Evolutionary conservation across 257 asterid species (phyloP).

Genomic region (Petunia secreta): DNA sequence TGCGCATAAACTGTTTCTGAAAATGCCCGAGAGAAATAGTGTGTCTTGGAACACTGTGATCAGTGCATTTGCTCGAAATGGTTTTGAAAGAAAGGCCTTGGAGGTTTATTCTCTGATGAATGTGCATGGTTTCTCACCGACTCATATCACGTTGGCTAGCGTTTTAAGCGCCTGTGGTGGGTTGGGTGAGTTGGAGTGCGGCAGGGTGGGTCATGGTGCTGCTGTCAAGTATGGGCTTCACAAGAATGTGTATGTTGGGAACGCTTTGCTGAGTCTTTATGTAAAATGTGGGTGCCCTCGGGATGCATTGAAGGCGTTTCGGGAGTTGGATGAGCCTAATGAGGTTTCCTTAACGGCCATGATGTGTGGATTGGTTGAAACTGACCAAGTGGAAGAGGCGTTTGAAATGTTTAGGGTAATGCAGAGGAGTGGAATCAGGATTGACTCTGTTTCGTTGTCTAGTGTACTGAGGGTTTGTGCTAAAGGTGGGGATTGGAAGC

Average conservation of each 20-base stretch:
- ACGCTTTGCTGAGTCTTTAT: constrained; percentile 23
- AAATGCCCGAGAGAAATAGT: constrained; percentile 30
- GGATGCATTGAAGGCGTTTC: constrained; percentile 24
- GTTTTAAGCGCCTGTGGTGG: constrained; percentile 37
- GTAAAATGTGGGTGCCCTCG: constrained; percentile 24
- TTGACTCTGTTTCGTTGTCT: constrained; percentile 20
- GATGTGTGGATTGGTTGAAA: constrained; percentile 22
- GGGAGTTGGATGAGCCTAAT: constrained; percentile 27
- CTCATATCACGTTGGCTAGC: constrained; percentile 32
- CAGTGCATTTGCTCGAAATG: constrained; percentile 33
- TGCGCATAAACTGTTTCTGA: constrained; percentile 30
- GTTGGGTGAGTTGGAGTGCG: constrained; percentile 22
- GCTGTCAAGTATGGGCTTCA: constrained; percentile 28
- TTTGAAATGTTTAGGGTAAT: constrained; percentile 28
- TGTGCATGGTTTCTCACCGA: constrained; percentile 27
- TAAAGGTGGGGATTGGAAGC: constrained; percentile 1
- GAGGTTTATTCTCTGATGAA: constrained; percentile 31
- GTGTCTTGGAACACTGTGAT: constrained; percentile 38
- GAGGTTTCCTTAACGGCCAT: constrained; percentile 25
- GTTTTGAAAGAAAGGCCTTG: constrained; percentile 34
- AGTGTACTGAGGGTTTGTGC: constrained; percentile 23
- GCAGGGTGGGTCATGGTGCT: constrained; percentile 30
- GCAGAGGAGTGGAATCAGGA: constrained; percentile 23
- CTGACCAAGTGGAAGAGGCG: constrained; percentile 15
- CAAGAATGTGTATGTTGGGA: constrained; percentile 33